phyloP scores from a whole-genome alignment of 1,284 basidiomycete genomes.

The Boletus mariae region DNA sequence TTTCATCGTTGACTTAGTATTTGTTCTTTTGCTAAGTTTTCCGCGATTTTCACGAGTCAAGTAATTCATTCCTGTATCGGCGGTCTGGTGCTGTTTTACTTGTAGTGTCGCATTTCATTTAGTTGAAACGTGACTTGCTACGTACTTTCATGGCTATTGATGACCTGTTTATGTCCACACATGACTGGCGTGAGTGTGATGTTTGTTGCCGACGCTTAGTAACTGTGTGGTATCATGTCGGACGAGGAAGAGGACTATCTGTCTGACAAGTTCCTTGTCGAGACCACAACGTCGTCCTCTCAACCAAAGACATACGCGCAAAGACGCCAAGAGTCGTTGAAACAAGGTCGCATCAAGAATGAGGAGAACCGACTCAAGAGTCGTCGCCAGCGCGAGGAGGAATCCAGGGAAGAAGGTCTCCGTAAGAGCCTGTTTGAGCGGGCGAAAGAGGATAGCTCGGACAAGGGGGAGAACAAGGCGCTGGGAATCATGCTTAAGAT shows the following conservation, averaged over 20 bases:
- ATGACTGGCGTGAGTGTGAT: constrained; percentile 4
- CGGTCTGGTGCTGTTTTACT: constrained; percentile 52
- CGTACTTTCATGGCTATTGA: constrained; percentile 33
- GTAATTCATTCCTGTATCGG: constrained; percentile 28
- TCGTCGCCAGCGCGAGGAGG: constrained; percentile 65
- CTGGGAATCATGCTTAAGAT: constrained; percentile 86
- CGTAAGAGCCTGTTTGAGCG: constrained; percentile 74
- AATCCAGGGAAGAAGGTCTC: constrained; percentile 71
- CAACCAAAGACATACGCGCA: constrained; percentile 61
- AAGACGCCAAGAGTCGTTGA: constrained; percentile 60
- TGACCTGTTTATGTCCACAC: constrained; percentile 23
- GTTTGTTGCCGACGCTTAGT: constrained; percentile 20
- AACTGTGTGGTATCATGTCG: constrained; percentile 33
- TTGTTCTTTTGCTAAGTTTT: constrained; percentile 33
- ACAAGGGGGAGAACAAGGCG: constrained; percentile 58
- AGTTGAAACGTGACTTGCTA: constrained; percentile 33
- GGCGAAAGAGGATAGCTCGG: constrained; percentile 57
- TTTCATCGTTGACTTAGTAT: constrained; percentile 34
- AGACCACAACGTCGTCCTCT: constrained; percentile 30
- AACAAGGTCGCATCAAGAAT: constrained; percentile 56
- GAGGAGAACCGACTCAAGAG: constrained; percentile 61
- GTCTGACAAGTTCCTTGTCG: constrained; percentile 75
- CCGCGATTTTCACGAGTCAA: constrained; percentile 38
- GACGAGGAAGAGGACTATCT: constrained; percentile 71
- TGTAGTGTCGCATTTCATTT: constrained; percentile 39